Evolutionary conservation across 2,329 filamentous ascomycete genomes (phyloP).

Genomic region (Colletotrichum cuscutae): DNA sequence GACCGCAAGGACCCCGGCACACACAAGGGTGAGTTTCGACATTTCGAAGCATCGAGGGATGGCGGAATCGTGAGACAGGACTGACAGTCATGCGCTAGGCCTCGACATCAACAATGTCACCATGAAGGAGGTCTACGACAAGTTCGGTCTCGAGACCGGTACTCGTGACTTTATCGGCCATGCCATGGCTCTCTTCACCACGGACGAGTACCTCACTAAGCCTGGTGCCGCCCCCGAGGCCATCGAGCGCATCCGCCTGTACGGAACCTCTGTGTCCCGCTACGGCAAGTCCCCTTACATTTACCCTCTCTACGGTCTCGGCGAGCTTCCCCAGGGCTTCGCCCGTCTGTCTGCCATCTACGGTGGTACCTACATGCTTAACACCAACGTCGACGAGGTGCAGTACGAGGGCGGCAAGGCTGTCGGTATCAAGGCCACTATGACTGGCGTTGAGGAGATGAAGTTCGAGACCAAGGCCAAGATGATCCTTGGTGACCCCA

Average conservation of each 20-base stretch:
- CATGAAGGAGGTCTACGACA: conserved; percentile 99
- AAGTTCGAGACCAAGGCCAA: conserved; percentile 96
- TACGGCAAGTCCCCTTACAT: conserved; percentile 99
- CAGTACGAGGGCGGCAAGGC: conserved; percentile 86
- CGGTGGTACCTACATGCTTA: conserved; percentile 99
- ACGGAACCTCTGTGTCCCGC: conserved; percentile 96
- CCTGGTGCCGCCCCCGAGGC: conserved; percentile 82
- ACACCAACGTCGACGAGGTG: conserved; percentile 92
- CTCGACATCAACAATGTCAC: conserved; percentile 82
- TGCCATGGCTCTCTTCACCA: conserved; percentile 96
- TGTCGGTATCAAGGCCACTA: conserved; percentile 96
- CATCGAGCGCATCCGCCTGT: conserved; percentile 91
- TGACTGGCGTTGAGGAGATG: conserved; percentile 91
- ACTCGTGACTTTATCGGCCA: conserved; percentile 98
- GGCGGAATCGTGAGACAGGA: background rate
- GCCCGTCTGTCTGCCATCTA: conserved; percentile 98
- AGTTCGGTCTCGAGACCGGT: conserved; percentile 89
- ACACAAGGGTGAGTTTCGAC: conserved; percentile 78
- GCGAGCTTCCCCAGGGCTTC: conserved; percentile 97
- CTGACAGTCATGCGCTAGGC: conserved; percentile 59
- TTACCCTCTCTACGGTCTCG: conserved; percentile 97
- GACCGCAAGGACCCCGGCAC: conserved; percentile 83
- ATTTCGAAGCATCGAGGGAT: background rate
- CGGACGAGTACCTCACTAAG: conserved; percentile 82
- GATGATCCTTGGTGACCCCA: conserved; percentile 95